phyloP scores from a whole-genome alignment of 805 yeast species.

The Starmerella davenportii region DNA sequence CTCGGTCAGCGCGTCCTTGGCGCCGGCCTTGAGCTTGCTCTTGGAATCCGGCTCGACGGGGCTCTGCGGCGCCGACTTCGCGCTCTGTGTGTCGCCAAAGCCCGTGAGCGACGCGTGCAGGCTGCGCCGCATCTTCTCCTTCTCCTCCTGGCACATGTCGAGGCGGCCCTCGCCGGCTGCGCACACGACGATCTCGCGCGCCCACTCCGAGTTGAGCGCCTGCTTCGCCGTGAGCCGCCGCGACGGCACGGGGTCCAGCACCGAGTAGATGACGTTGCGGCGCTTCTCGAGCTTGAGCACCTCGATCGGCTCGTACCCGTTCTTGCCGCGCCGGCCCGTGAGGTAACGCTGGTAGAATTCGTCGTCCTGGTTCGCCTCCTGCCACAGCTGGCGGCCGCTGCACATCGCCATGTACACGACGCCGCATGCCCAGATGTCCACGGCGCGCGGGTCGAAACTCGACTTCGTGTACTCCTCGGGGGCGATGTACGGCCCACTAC shows the following conservation, averaged over 20 bases:
- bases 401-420: slow-evolving; percentile 60
- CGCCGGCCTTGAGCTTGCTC: no score
- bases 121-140: background rate
- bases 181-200: slow-evolving; percentile 66
- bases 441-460: slow-evolving; percentile 53
- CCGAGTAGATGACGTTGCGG: slow-evolving; percentile 78
- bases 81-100: background rate
- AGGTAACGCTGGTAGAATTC: slow-evolving; percentile 62
- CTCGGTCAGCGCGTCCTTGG: no score
- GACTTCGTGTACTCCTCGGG: slow-evolving; percentile 58
- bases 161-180: slow-evolving; percentile 36
- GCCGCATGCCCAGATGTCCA: slow-evolving; percentile 81
- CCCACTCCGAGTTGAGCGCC: slow-evolving; percentile 85
- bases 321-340: slow-evolving; percentile 55
- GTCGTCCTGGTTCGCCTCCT: slow-evolving; percentile 54
- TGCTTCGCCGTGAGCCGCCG: slow-evolving; percentile 77
- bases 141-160: background rate
- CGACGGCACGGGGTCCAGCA: slow-evolving; percentile 73
- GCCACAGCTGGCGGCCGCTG: slow-evolving; percentile 86
- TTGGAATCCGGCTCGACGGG: no score
- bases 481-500: slow-evolving; percentile 77
- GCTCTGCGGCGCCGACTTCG: no score
- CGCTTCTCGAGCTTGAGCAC: slow-evolving; percentile 67
- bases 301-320: slow-evolving; percentile 87
- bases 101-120: background rate